phyloP scores from a whole-genome alignment of 768 basidiomycete genomes.

The Panus rudis region DNA sequence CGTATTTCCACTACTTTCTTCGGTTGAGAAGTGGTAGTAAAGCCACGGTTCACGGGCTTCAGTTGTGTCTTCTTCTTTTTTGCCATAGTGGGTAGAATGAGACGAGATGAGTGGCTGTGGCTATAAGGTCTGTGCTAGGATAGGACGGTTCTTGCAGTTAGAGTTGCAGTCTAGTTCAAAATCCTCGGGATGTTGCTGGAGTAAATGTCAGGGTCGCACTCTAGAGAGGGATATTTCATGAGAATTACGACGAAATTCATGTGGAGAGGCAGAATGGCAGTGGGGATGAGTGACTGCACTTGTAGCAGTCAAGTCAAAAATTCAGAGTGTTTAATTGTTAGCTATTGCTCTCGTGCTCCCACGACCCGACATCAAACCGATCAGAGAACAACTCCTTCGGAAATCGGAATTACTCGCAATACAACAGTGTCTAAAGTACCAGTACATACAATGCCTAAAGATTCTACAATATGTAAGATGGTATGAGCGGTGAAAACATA shows the following conservation, averaged over 20 bases:
- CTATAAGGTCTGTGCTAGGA: not conserved
- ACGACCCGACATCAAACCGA: too few species aligned
- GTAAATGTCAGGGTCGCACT: too few species aligned
- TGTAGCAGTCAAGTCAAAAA: too few species aligned
- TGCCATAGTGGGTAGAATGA: slow-evolving; percentile 39
- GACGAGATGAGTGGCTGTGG: not conserved
- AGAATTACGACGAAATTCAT: not conserved
- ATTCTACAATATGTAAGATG: slow-evolving; percentile 1
- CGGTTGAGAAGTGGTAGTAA: slow-evolving; percentile 76
- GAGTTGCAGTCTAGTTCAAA: too few species aligned
- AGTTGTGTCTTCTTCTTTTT: slow-evolving; percentile 84
- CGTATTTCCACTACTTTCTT: slow-evolving; percentile 65
- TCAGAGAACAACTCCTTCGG: too few species aligned
- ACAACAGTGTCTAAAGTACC: slow-evolving; percentile 3
- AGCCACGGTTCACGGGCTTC: slow-evolving; percentile 68
- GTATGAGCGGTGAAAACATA: slow-evolving; percentile 11
- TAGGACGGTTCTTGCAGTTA: not conserved
- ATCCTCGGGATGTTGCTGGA: too few species aligned
- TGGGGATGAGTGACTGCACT: too few species aligned
- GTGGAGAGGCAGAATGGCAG: too few species aligned
- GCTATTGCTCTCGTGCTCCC: too few species aligned
- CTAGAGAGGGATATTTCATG: not conserved
- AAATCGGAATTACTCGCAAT: too few species aligned
- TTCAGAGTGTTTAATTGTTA: too few species aligned
- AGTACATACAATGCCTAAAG: slow-evolving; percentile 6